These are phyloP conservation scores for Monosporascus sp. DNA, from an alignment of 2,329 filamentous ascomycete genomes.

Conservation along the genomic window DNA sequence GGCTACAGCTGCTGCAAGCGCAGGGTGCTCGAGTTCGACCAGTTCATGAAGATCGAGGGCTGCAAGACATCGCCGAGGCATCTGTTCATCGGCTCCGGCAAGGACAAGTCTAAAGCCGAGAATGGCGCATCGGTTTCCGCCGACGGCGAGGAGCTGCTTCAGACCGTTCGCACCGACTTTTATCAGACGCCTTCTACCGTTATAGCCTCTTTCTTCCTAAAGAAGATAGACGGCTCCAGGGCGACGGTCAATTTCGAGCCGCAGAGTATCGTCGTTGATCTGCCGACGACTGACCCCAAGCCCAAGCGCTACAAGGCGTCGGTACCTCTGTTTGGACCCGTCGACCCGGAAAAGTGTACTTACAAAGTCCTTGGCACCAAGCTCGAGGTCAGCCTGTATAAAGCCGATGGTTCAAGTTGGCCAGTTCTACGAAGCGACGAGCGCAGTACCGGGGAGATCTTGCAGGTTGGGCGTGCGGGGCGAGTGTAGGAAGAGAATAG, in stretches of 20 bases:
- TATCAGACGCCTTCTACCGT: conserved; percentile 86
- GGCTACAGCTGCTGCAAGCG: conserved; percentile 97
- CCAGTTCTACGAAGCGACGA: conserved; percentile 80
- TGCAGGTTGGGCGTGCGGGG: conserved; percentile 82
- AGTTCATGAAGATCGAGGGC: conserved; percentile 93
- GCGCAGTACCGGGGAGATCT: conserved; percentile 64
- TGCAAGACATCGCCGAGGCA: conserved; percentile 80
- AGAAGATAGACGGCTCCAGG: conserved; percentile 85
- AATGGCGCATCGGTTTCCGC: conserved; percentile 20
- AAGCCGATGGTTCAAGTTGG: conserved; percentile 75
- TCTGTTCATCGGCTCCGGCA: conserved; percentile 75
- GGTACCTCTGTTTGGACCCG: conserved; percentile 70
- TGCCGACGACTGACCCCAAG: conserved; percentile 74
- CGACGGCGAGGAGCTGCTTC: conserved; percentile 67
- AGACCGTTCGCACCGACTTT: conserved; percentile 81
- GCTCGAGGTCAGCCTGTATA: conserved; percentile 70
- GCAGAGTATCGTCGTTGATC: conserved; percentile 65
- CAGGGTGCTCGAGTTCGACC: conserved; percentile 91
- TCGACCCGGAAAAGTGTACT: conserved; percentile 69
- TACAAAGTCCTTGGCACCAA: conserved; percentile 87
- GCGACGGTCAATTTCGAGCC: conserved; percentile 67
- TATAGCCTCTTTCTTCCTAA: conserved; percentile 89
- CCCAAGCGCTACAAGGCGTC: conserved; percentile 73
- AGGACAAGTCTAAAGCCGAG: conserved; percentile 45
- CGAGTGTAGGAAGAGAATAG: conserved; percentile 33